Conservation (phyloP, 148 eudicot species). For the Rhododendron vialii region DNA sequence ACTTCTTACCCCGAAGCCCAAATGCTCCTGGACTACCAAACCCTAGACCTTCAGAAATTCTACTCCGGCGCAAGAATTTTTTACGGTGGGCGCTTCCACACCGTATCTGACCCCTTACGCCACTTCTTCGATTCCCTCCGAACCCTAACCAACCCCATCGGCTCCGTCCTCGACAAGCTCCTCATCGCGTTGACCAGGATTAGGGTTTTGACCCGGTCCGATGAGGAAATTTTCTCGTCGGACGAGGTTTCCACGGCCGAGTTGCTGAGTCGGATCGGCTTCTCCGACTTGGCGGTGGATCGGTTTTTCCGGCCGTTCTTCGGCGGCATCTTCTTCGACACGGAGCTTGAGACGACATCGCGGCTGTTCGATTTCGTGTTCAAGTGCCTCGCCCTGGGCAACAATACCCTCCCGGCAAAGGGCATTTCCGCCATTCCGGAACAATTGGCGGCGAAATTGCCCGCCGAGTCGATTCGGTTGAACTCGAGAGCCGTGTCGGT, state of each 20-base stretch:
- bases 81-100: conserved; percentile 51
- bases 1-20: conserved; percentile 85
- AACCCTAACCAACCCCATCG: conserved; percentile 66
- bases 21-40: conserved; percentile 52
- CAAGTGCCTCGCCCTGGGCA: conserved; percentile 80
- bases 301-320: conserved; percentile 87
- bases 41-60: conserved; percentile 60
- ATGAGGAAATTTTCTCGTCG: conserved; percentile 42
- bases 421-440: conserved; percentile 84
- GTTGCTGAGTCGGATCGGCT: conserved; percentile 46
- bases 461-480: conserved; percentile 40
- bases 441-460: conserved; percentile 76
- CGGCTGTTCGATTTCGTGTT: conserved; percentile 81
- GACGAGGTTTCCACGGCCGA: conserved; percentile 52
- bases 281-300: conserved; percentile 55
- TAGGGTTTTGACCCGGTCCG: conserved; percentile 44
- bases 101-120: conserved; percentile 80
- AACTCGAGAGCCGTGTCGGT: conserved; percentile 54
- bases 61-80: conserved; percentile 81
- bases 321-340: conserved; percentile 89
- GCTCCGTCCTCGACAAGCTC: conserved; percentile 56
- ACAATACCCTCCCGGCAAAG: conserved; percentile 67
- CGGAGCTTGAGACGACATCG: conserved; percentile 75
- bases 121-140: conserved; percentile 53
- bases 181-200: conserved; percentile 53